Percentiles rank a stretch among this genome's conserved stretches.
These are phyloP conservation scores for Schwanniomyces pseudopolymorphus DNA, from an alignment of 805 yeast species.

Conservation along the genomic window DNA sequence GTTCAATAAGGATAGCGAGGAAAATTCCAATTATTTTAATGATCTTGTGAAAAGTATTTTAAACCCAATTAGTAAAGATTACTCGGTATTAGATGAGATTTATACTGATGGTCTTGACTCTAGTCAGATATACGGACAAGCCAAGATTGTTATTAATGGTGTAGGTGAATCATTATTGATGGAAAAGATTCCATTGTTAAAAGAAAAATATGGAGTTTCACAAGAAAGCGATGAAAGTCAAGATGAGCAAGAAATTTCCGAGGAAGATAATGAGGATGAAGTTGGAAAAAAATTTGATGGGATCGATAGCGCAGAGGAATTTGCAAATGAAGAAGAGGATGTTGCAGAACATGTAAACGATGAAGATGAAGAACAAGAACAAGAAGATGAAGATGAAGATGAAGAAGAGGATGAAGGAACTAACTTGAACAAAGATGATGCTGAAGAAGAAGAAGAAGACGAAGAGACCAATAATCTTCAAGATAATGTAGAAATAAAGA, in stretches of 20 bases:
- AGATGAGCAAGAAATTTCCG: constrained; percentile 20
- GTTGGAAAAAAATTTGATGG: constrained; percentile 16
- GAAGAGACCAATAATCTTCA: constrained; percentile 45
- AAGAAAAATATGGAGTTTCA: constrained; percentile 27
- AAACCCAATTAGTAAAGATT: constrained; percentile 55
- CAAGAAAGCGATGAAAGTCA: constrained; percentile 19
- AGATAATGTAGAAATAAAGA: constrained; percentile 39
- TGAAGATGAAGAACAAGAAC: constrained; percentile 16
- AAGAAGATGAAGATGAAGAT: constrained; percentile 12
- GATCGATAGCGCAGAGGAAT: constrained; percentile 13
- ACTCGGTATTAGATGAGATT: constrained; percentile 75
- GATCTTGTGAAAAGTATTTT: constrained; percentile 46
- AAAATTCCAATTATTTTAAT: constrained; percentile 21
- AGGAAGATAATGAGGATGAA: constrained; percentile 2
- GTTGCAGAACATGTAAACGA: constrained; percentile 15
- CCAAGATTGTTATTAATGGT: constrained; percentile 78
- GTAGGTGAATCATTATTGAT: constrained; percentile 64
- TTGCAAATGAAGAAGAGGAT: constrained; percentile 16
- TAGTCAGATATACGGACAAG: constrained; percentile 91
- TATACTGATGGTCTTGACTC: constrained; percentile 86
- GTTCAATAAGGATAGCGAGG: constrained; percentile 10
- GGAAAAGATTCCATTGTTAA: constrained; percentile 54
- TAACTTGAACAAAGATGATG: constrained; percentile 8
- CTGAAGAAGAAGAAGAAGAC: constrained; percentile 12
- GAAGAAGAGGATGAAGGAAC: too few relatives aligned